Conservation (phyloP, 2,329 filamentous ascomycete genomes). For the Colletotrichum lupini region DNA sequence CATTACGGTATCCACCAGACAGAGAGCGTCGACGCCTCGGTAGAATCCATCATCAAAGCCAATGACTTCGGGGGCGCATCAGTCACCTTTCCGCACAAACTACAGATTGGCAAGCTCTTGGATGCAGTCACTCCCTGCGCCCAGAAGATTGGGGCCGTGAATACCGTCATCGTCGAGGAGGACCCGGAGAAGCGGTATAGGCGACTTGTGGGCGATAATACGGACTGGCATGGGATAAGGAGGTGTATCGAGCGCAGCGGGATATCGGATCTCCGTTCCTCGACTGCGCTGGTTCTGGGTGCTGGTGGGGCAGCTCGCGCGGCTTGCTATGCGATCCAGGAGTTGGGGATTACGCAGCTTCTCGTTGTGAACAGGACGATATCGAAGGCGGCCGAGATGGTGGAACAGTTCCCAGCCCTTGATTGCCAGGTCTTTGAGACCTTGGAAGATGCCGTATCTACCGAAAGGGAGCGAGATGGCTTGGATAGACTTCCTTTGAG, state of each 20-base stretch:
- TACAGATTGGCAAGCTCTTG: conserved; percentile 3
- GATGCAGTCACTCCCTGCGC: neutral
- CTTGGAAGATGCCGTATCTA: neutral
- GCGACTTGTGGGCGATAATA: conserved; percentile 1
- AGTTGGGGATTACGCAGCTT: neutral
- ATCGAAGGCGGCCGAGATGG: neutral
- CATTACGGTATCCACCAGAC: conserved; percentile 11
- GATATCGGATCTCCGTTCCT: neutral
- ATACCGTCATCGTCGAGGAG: neutral
- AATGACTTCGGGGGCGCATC: conserved; percentile 4
- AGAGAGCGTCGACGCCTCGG: conserved; percentile 6
- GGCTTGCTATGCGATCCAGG: conserved; percentile 4
- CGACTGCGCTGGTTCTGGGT: conserved; percentile 1
- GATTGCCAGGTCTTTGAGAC: neutral
- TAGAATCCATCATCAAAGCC: neutral
- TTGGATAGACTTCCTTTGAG: neutral
- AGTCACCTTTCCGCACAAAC: conserved; percentile 9
- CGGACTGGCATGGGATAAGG: conserved; percentile 5
- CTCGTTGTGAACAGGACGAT: conserved; percentile 12
- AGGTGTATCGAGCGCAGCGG: conserved; percentile 4
- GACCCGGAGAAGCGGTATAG: neutral
- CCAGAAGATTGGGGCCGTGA: conserved; percentile 4
- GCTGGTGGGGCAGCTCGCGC: conserved; percentile 4
- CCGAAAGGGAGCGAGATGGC: neutral
- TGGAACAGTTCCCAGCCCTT: neutral